Conservation (phyloP, 768 basidiomycete species). For the Suillus variegatus region DNA sequence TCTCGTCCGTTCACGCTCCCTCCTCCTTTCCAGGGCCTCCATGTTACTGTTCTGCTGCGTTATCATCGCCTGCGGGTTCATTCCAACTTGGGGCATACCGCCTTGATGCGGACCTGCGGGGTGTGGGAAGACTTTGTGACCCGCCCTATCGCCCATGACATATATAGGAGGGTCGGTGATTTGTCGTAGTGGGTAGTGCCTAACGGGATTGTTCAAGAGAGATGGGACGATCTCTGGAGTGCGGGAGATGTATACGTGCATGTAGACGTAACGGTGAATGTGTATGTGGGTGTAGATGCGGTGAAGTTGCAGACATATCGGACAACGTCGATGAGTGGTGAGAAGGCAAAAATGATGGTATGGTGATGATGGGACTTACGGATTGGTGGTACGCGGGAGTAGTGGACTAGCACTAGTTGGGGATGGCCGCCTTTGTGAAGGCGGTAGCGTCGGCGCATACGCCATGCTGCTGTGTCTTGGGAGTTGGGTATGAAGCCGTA, state of each 20-base stretch:
- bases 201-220: slow-evolving; percentile 60
- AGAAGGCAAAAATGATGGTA: neutral
- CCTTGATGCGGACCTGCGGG: slow-evolving; percentile 32
- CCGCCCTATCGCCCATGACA: slow-evolving; percentile 71
- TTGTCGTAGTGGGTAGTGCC: slow-evolving; percentile 68
- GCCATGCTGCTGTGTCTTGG: slow-evolving; percentile 62
- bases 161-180: slow-evolving; percentile 68
- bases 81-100: slow-evolving; percentile 29
- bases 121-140: slow-evolving; percentile 60
- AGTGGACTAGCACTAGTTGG: slow-evolving; percentile 75
- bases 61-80: slow-evolving; percentile 59
- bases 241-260: neutral
- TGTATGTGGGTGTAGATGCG: neutral
- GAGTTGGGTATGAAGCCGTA: slow-evolving; percentile 74
- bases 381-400: slow-evolving; percentile 61
- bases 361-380: slow-evolving; percentile 49
- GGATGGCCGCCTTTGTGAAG: slow-evolving; percentile 73
- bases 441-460: slow-evolving; percentile 70
- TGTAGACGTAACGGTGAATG: neutral
- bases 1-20: slow-evolving; percentile 58
- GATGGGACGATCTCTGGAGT: slow-evolving; percentile 58
- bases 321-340: slow-evolving; percentile 8
- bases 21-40: slow-evolving; percentile 67
- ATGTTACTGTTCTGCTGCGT: slow-evolving; percentile 73
- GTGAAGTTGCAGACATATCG: neutral